Evolutionary conservation across 2,329 filamentous ascomycete genomes (phyloP).

Genomic region (Monosporascus ibericus): DNA sequence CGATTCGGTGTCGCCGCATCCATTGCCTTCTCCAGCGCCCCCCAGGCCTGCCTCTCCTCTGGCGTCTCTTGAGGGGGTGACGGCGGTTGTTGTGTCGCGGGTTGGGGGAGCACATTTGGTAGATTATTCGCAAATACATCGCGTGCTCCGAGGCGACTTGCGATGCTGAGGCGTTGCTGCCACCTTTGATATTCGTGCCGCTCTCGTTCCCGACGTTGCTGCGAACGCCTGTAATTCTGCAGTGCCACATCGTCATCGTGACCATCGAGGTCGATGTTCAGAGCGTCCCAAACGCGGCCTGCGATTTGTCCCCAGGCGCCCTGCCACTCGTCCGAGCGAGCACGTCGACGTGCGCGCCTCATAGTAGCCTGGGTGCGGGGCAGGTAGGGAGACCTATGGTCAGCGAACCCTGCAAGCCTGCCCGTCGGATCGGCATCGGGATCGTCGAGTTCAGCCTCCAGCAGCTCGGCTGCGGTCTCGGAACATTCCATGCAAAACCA

Average conservation of each 20-base stretch:
- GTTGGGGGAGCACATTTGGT: slow-evolving; percentile 52
- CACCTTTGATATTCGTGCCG: slow-evolving; percentile 62
- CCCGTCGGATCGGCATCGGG: slow-evolving; percentile 11
- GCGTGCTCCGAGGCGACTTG: slow-evolving; percentile 69
- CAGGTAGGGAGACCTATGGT: slow-evolving; percentile 31
- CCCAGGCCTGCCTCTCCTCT: slow-evolving; percentile 83
- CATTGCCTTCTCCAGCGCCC: slow-evolving; percentile 79
- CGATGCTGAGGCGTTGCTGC: slow-evolving; percentile 79
- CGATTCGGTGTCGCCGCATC: slow-evolving; percentile 52
- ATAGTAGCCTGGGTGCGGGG: slow-evolving; percentile 53
- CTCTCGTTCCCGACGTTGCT: slow-evolving; percentile 46
- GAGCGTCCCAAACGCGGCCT: slow-evolving; percentile 56
- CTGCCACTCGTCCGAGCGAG: slow-evolving; percentile 80
- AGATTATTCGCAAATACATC: slow-evolving; percentile 64
- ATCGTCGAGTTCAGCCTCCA: slow-evolving; percentile 32
- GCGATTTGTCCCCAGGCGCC: slow-evolving; percentile 70
- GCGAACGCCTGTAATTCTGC: slow-evolving; percentile 47
- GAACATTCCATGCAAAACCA: slow-evolving; percentile 90
- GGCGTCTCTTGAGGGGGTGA: slow-evolving; percentile 55
- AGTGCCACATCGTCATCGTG: slow-evolving; percentile 68
- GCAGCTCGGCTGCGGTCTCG: slow-evolving; percentile 36
- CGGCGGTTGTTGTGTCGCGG: slow-evolving; percentile 47
- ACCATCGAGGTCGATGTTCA: slow-evolving; percentile 76
- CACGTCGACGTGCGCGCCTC: slow-evolving; percentile 50
- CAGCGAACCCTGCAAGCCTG: slow-evolving; percentile 17